Conservation (phyloP, 768 basidiomycete species). For the Calocybe cyanea region DNA sequence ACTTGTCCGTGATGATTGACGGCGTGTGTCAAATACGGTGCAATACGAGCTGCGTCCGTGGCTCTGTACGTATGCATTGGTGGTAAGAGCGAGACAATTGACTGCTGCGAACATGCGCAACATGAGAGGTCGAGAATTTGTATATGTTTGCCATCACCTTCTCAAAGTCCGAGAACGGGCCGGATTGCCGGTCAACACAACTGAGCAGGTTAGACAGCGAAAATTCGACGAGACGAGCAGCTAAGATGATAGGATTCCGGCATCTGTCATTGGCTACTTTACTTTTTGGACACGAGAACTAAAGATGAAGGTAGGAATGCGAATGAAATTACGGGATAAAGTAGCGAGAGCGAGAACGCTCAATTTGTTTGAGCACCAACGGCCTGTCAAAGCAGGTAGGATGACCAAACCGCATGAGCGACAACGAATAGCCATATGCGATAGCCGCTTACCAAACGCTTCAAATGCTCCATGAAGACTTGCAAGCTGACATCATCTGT, state of each 20-base stretch:
- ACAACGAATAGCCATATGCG: background rate
- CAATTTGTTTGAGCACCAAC: constrained; percentile 69
- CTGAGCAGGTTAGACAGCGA: too few species aligned
- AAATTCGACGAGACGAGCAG: too few species aligned
- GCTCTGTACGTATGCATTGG: constrained; percentile 42
- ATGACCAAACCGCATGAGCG: background rate
- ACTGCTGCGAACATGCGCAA: constrained; percentile 32
- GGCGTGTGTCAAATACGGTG: constrained; percentile 58
- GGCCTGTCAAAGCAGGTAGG: constrained; percentile 38
- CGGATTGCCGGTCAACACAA: too few species aligned
- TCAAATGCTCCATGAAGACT: constrained; percentile 97
- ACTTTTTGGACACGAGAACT: too few species aligned
- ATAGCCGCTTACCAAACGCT: constrained; percentile 82
- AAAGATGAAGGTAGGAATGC: too few species aligned
- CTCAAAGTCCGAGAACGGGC: background rate
- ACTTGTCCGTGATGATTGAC: constrained; percentile 51
- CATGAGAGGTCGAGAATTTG: constrained; percentile 40
- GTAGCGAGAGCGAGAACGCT: constrained; percentile 13
- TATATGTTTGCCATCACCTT: constrained; percentile 26
- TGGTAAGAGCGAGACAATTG: constrained; percentile 32
- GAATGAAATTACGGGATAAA: constrained; percentile 14
- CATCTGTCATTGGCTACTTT: too few species aligned
- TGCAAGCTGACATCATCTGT: constrained; percentile 98
- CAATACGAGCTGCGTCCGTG: constrained; percentile 48
- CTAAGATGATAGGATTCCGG: too few species aligned